Percentiles rank a stretch among this genome's conserved stretches.
Conservation (phyloP, 345 rosid genomes). For the Eucalyptus viminalis region DNA sequence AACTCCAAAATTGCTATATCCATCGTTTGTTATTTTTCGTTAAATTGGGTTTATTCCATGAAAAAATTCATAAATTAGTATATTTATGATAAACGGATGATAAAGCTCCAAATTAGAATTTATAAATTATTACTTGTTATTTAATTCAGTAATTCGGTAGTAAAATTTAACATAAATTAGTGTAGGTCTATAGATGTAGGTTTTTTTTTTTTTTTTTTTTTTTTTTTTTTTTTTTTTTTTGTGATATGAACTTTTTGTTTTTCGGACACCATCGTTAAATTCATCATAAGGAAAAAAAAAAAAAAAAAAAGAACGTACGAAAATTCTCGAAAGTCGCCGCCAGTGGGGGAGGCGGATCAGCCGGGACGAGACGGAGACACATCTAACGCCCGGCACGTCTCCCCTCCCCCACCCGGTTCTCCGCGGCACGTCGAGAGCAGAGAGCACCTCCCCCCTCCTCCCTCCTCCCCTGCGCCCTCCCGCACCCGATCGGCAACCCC, state of each 20-base stretch:
- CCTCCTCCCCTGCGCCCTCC: not conserved
- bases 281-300: no score
- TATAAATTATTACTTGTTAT: accelerated
- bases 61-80: no score
- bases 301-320: not conserved
- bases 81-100: accelerated
- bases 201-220: no score
- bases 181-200: no score
- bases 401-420: not conserved
- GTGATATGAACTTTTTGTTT: no score
- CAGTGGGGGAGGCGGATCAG: not conserved
- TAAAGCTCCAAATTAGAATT: no score
- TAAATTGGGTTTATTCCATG: no score
- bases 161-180: accelerated
- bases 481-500: not conserved
- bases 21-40: no score
- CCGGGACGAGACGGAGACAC: not conserved
- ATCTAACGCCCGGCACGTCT: not conserved
- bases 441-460: no score
- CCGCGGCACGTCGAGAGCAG: not conserved
- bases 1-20: no score
- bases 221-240: accelerated
- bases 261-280: not conserved
- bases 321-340: not conserved
- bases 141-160: accelerated